These are phyloP conservation scores for Camillea tinctor DNA, from an alignment of 2,329 filamentous ascomycete genomes.

Conservation along the genomic window DNA sequence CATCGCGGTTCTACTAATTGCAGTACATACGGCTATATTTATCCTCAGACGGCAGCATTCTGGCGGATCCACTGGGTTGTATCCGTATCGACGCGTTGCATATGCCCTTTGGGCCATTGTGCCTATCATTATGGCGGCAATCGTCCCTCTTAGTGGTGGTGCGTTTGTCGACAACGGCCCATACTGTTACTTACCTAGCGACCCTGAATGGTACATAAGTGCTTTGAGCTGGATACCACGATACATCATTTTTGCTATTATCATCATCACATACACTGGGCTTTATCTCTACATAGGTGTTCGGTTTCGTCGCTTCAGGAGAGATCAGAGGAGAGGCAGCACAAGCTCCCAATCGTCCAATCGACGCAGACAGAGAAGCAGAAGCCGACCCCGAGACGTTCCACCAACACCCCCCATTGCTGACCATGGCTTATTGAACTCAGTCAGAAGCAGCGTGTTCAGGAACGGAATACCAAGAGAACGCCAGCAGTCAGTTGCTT, in stretches of 20 bases:
- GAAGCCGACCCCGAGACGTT: constrained; percentile 10
- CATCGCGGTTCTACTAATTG: constrained; percentile 69
- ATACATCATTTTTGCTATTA: constrained; percentile 64
- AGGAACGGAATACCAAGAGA: constrained; percentile 12
- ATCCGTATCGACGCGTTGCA: constrained; percentile 62
- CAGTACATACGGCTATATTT: constrained; percentile 69
- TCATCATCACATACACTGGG: constrained; percentile 63
- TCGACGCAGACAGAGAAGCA: constrained; percentile 10
- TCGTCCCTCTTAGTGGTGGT: constrained; percentile 31
- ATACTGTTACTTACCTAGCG: constrained; percentile 65
- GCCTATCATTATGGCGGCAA: constrained; percentile 55
- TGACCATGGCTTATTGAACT: constrained; percentile 25
- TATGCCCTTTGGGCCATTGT: constrained; percentile 57
- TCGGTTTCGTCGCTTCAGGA: constrained; percentile 41
- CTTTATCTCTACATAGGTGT: constrained; percentile 68
- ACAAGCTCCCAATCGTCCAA: constrained; percentile 11
- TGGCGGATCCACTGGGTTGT: constrained; percentile 61
- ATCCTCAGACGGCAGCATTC: constrained; percentile 58
- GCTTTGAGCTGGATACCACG: constrained; percentile 72
- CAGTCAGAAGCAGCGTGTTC: constrained; percentile 8
- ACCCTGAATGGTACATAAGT: constrained; percentile 67
- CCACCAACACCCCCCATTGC: constrained; percentile 25
- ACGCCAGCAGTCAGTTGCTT: constrained; percentile 26
- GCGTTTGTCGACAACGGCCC: constrained; percentile 29
- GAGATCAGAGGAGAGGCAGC: constrained; percentile 29